Conservation (phyloP, 2,329 filamentous ascomycete species). For the Aureobasidium lini region DNA sequence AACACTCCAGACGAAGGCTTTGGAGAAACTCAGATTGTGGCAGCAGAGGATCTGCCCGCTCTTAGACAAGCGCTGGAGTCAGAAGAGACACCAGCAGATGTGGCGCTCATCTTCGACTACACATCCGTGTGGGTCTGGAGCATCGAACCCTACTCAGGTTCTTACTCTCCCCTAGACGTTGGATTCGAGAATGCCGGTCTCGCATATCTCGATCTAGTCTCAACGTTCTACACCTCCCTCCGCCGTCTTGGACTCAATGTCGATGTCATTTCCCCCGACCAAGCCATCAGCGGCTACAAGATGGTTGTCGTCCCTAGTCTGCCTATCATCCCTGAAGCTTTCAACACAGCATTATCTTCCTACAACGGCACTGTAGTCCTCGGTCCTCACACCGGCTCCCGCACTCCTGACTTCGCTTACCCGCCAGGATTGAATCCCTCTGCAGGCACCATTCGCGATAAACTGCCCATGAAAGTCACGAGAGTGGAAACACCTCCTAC, state of each 20-base stretch:
- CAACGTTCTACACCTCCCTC: slow-evolving; percentile 20
- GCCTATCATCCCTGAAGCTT: slow-evolving; percentile 18
- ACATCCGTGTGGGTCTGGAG: slow-evolving; percentile 20
- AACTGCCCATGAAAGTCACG: slow-evolving; percentile 18
- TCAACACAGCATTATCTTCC: slow-evolving; percentile 15
- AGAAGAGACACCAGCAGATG: slow-evolving; percentile 16
- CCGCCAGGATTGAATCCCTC: slow-evolving; percentile 18
- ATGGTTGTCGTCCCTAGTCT: slow-evolving; percentile 20
- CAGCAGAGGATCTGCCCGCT: slow-evolving; percentile 16
- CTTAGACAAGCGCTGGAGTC: background rate
- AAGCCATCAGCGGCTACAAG: slow-evolving; percentile 18
- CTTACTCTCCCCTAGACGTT: slow-evolving; percentile 19
- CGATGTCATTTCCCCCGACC: slow-evolving; percentile 20
- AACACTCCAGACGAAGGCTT: slow-evolving; percentile 19
- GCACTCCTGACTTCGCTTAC: slow-evolving; percentile 19
- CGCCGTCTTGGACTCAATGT: slow-evolving; percentile 20
- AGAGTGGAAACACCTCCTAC: slow-evolving; percentile 19
- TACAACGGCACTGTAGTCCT: slow-evolving; percentile 18
- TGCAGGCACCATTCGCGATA: slow-evolving; percentile 15
- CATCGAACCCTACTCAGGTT: slow-evolving; percentile 20
- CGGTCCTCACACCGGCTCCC: slow-evolving; percentile 19
- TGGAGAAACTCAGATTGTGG: slow-evolving; percentile 17
- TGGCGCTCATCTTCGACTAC: slow-evolving; percentile 20
- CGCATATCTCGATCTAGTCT: slow-evolving; percentile 18
- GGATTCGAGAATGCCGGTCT: slow-evolving; percentile 16